Conservation (phyloP, 148 eudicot genomes). For the Camellia lanceoleosa region DNA sequence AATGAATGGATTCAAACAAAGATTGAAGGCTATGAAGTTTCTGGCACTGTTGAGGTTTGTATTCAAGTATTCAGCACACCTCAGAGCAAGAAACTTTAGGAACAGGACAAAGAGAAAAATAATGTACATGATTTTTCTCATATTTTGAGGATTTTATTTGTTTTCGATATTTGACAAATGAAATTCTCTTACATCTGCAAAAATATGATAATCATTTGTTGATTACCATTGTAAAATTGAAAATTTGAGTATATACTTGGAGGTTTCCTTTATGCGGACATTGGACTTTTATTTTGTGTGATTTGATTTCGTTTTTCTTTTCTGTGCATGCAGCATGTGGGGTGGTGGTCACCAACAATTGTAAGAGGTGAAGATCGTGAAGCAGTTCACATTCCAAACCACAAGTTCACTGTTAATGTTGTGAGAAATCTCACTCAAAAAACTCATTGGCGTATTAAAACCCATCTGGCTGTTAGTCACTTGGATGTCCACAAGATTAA, state of each 20-base stretch:
- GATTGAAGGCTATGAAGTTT: conserved; percentile 92
- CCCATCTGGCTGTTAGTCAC: conserved; percentile 84
- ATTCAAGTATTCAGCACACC: conserved; percentile 5
- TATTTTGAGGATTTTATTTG: conserved; percentile 6
- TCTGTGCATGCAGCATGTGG: conserved; percentile 64
- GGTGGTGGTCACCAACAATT: conserved; percentile 98
- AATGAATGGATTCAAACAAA: conserved; percentile 92
- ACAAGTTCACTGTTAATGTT: conserved; percentile 87
- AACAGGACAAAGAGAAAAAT: background rate
- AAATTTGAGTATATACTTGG: background rate
- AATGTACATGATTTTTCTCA: background rate
- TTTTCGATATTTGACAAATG: background rate
- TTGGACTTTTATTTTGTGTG: background rate
- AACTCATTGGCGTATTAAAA: conserved; percentile 95
- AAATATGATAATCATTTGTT: background rate
- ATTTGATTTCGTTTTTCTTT: background rate
- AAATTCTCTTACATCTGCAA: background rate
- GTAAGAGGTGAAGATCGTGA: conserved; percentile 96
- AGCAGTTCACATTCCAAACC: conserved; percentile 93
- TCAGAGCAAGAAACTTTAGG: background rate
- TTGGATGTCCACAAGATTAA: conserved; percentile 79
- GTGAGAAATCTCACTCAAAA: conserved; percentile 89
- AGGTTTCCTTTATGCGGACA: background rate
- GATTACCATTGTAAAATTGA: background rate
- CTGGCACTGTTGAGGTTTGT: conserved; percentile 97